A percentile compares a stretch with the other conserved stretches of the same genome.
These are phyloP conservation scores for Athelia psychrophila DNA, from an alignment of 1,284 basidiomycete genomes.

Conservation along the genomic window DNA sequence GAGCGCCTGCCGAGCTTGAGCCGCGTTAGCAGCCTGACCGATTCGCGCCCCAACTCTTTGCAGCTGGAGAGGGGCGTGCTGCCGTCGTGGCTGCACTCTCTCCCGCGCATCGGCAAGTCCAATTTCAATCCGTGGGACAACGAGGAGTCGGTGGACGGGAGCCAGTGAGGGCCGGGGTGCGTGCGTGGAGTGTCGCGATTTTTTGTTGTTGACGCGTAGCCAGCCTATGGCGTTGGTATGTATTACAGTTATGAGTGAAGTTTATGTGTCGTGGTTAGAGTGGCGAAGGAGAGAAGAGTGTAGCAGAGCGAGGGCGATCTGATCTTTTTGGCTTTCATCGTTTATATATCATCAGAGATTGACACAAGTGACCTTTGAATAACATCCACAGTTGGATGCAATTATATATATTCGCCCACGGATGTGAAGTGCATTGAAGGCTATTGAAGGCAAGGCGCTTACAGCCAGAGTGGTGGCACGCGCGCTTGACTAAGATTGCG, in stretches of 20 bases:
- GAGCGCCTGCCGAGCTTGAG: constrained; percentile 72
- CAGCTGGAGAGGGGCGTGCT: constrained; percentile 30
- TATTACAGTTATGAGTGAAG: not conserved
- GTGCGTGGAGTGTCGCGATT: constrained; percentile 1
- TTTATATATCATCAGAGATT: constrained; percentile 6
- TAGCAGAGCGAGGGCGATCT: not conserved
- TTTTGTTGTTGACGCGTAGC: constrained; percentile 5
- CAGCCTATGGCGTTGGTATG: not conserved
- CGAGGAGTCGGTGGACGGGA: constrained; percentile 36
- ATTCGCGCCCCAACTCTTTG: constrained; percentile 33
- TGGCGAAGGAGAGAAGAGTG: not conserved
- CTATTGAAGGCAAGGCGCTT: no score
- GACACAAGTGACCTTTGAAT: not conserved
- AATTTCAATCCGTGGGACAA: constrained; percentile 71
- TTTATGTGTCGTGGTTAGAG: not conserved
- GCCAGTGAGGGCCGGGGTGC: not conserved
- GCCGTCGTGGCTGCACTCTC: constrained; percentile 53
- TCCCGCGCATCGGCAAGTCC: constrained; percentile 50
- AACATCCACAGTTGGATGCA: constrained; percentile 1
- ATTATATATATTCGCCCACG: no score
- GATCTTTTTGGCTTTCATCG: constrained; percentile 1
- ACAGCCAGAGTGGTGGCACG: no score
- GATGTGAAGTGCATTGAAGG: no score
- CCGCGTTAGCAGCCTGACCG: constrained; percentile 64
- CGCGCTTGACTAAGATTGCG: no score